Percentiles rank a stretch among this genome's conserved stretches.
Conservation (phyloP, 1,284 basidiomycete species). For the Cutaneotrichosporon sp. region DNA sequence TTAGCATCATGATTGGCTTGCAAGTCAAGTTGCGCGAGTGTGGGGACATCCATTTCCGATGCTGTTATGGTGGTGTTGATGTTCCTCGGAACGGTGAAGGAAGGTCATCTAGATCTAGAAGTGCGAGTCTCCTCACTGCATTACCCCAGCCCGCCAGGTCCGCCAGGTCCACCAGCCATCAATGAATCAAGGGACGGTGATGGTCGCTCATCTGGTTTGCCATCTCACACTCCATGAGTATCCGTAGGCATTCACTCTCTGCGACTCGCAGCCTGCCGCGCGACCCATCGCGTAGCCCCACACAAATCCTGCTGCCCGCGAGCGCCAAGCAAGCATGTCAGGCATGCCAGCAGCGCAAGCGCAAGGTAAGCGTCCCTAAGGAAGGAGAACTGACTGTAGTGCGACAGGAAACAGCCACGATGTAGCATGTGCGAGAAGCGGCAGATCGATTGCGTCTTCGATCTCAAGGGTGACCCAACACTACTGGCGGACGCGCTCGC, state of each 20-base stretch:
- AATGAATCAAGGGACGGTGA: not conserved
- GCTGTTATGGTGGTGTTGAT: no score
- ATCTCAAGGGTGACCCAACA: conserved; percentile 22
- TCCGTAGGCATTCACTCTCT: not conserved
- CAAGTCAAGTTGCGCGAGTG: no score
- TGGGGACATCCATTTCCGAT: no score
- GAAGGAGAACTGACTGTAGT: conserved; percentile 9
- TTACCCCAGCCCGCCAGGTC: no score
- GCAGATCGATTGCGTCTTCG: conserved; percentile 18
- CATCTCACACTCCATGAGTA: not conserved
- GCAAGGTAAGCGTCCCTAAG: conserved; percentile 10
- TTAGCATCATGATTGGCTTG: no score
- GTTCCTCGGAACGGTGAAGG: no score
- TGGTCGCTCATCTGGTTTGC: not conserved
- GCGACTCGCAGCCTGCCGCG: not conserved
- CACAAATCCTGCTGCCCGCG: conserved; percentile 3
- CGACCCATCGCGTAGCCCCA: not conserved
- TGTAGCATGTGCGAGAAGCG: conserved; percentile 22
- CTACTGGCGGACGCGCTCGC: conserved; percentile 17
- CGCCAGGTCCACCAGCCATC: no score
- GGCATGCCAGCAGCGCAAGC: conserved; percentile 23
- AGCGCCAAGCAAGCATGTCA: conserved; percentile 17
- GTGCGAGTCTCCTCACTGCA: no score
- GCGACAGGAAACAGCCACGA: conserved; percentile 15
- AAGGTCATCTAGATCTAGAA: no score